phyloP scores from a whole-genome alignment of 1,284 basidiomycete species.

The Tilletia indica region DNA sequence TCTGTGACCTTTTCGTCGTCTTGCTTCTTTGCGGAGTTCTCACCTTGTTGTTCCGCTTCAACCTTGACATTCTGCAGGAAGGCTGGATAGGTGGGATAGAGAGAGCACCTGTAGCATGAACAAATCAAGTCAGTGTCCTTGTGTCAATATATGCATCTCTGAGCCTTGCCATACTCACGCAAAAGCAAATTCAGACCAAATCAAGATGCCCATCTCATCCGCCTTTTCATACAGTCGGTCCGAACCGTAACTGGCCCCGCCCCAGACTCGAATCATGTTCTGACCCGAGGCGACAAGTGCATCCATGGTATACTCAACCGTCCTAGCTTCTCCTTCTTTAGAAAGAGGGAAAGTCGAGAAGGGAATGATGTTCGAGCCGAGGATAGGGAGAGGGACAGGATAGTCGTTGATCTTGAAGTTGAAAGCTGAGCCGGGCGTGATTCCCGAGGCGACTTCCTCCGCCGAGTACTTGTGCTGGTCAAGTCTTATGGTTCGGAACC shows the following conservation, averaged over 20 bases:
- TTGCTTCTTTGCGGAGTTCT: constrained; percentile 53
- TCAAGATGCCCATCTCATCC: constrained; percentile 67
- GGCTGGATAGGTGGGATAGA: constrained; percentile 60
- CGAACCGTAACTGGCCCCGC: constrained; percentile 40
- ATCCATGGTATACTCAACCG: not conserved
- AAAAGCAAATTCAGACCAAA: constrained; percentile 69
- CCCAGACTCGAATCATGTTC: constrained; percentile 46
- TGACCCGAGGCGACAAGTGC: constrained; percentile 29
- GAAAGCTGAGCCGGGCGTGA: constrained; percentile 35
- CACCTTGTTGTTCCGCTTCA: constrained; percentile 66
- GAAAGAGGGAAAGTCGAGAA: constrained; percentile 29
- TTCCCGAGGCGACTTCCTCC: constrained; percentile 25
- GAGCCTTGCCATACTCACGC: constrained; percentile 60
- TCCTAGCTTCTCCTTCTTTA: not conserved
- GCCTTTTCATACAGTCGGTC: constrained; percentile 63
- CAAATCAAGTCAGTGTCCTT: not conserved
- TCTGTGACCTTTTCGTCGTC: too few relatives aligned
- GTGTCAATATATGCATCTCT: not conserved
- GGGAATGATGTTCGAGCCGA: constrained; percentile 39
- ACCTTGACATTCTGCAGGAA: constrained; percentile 63
- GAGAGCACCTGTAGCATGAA: not conserved
- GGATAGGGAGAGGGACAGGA: constrained; percentile 31
- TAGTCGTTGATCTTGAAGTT: constrained; percentile 36
- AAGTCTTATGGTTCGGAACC: constrained; percentile 41
- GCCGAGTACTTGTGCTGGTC: constrained; percentile 32